A percentile compares a stretch with the other conserved stretches of the same genome.
phyloP scores from a whole-genome alignment of 768 basidiomycete species.

The Steccherinum ochraceum region DNA sequence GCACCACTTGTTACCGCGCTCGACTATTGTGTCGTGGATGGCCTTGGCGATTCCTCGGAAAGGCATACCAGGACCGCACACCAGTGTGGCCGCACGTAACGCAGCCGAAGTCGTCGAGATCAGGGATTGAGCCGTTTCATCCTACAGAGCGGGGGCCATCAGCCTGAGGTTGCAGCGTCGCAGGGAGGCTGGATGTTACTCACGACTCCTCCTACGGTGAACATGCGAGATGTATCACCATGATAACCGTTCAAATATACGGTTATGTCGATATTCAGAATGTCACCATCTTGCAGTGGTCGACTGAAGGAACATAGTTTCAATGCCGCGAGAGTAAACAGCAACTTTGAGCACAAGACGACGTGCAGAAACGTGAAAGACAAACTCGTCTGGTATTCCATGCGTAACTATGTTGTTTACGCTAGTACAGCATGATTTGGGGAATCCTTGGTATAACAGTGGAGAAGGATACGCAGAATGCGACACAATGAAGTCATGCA shows the following conservation, averaged over 20 bases:
- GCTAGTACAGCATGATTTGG: conserved; percentile 78
- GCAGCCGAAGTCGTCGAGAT: conserved; percentile 58
- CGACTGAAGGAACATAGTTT: conserved; percentile 42
- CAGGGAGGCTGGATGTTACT: conserved; percentile 17
- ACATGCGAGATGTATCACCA: conserved; percentile 85
- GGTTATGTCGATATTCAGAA: conserved; percentile 86
- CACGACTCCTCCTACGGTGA: conserved; percentile 76
- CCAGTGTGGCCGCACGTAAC: conserved; percentile 60
- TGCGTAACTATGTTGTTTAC: conserved; percentile 85
- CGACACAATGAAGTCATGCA: conserved; percentile 67
- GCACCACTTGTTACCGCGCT: neutral
- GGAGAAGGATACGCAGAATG: conserved; percentile 84
- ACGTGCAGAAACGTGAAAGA: too few relatives aligned
- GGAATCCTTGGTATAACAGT: conserved; percentile 67
- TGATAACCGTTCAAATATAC: conserved; percentile 81
- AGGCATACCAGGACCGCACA: conserved; percentile 66
- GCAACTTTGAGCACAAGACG: too few relatives aligned
- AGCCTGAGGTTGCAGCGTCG: too few relatives aligned
- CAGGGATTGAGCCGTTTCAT: conserved; percentile 61
- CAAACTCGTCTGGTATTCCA: conserved; percentile 88
- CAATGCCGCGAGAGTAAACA: conserved; percentile 1
- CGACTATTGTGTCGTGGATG: conserved; percentile 54
- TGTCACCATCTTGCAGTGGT: conserved; percentile 73
- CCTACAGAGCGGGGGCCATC: too few relatives aligned
- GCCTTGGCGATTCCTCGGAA: conserved; percentile 68